phyloP scores from a whole-genome alignment of 2,329 filamentous ascomycete genomes.

The Diaporthe vaccinii region DNA sequence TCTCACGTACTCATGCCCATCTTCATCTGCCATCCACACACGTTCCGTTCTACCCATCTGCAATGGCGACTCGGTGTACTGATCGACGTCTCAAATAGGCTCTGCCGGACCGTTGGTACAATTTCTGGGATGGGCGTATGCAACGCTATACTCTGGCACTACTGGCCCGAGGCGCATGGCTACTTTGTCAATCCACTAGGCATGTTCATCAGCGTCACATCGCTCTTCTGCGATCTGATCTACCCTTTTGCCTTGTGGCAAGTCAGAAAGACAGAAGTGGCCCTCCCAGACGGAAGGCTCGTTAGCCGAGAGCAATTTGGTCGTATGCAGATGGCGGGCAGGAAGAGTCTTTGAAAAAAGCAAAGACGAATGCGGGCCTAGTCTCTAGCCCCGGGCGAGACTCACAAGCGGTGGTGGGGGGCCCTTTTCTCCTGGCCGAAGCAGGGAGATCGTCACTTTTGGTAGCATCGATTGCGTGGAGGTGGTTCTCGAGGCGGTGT shows the following conservation, averaged over 20 bases:
- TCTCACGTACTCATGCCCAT: not conserved
- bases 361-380: not conserved
- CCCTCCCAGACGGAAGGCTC: slow-evolving; percentile 55
- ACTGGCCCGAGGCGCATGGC: slow-evolving; percentile 64
- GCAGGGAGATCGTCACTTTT: not conserved
- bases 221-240: slow-evolving; percentile 57
- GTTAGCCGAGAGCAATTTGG: slow-evolving; percentile 40
- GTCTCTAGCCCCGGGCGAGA: not conserved
- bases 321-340: not conserved
- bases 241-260: slow-evolving; percentile 60
- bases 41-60: not conserved
- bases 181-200: slow-evolving; percentile 60
- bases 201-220: slow-evolving; percentile 57
- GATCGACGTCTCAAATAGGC: slow-evolving; percentile 49
- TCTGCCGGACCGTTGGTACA: slow-evolving; percentile 58
- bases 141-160: slow-evolving; percentile 60
- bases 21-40: not conserved
- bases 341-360: slow-evolving; percentile 31
- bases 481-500: slow-evolving; percentile 7
- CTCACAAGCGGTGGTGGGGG: not conserved
- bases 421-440: not conserved
- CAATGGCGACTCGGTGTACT: not conserved
- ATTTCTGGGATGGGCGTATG: slow-evolving; percentile 56
- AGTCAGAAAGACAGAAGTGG: slow-evolving; percentile 55
- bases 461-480: not conserved